These are phyloP conservation scores for Fraxinus floribunda DNA, from an alignment of 305 asterid genomes.

Conservation along the genomic window DNA sequence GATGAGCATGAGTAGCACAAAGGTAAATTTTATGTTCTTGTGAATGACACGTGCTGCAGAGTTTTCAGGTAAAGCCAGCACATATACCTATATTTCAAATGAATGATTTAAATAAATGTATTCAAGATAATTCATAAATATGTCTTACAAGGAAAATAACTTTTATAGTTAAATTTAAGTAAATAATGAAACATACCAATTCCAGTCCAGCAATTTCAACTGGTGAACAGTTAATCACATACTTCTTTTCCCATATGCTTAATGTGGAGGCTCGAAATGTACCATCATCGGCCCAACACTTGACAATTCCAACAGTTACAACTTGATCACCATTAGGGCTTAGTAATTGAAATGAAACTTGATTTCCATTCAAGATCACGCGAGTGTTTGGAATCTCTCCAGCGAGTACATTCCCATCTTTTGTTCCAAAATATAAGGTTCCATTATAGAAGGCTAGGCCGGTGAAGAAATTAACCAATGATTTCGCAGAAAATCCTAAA, in stretches of 20 bases:
- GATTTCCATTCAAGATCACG: slow-evolving; percentile 24
- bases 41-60: slow-evolving; percentile 30
- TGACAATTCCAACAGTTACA: slow-evolving; percentile 26
- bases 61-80: slow-evolving; percentile 39
- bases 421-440: slow-evolving; percentile 40
- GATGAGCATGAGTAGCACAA: slow-evolving; percentile 35
- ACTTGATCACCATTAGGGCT: slow-evolving; percentile 22
- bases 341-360: slow-evolving; percentile 23
- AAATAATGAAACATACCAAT: slow-evolving; percentile 36
- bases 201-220: slow-evolving; percentile 45
- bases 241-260: slow-evolving; percentile 35
- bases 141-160: neutral
- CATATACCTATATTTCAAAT: slow-evolving; percentile 40
- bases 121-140: neutral
- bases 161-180: neutral
- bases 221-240: slow-evolving; percentile 34
- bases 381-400: slow-evolving; percentile 35
- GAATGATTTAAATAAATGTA: neutral
- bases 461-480: slow-evolving; percentile 27
- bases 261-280: slow-evolving; percentile 5
- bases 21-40: slow-evolving; percentile 25
- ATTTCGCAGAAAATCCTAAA: slow-evolving; percentile 33
- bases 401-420: slow-evolving; percentile 40
- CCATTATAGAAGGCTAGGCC: slow-evolving; percentile 29
- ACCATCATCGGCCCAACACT: slow-evolving; percentile 26